Evolutionary conservation across 768 basidiomycete species (phyloP).

Genomic region (Hypholoma sublateritium): DNA sequence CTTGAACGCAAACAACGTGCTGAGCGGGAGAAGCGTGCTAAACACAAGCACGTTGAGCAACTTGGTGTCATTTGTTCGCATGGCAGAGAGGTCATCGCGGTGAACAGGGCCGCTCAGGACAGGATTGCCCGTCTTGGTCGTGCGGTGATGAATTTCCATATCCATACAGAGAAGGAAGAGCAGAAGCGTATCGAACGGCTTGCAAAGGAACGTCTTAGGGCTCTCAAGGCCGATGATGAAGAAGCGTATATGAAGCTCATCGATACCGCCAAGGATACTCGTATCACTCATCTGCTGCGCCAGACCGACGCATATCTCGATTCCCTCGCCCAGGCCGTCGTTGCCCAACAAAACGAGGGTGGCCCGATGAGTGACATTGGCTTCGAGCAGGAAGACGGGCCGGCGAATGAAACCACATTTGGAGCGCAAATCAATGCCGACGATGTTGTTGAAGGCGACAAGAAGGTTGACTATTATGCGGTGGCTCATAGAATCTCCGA

Average conservation of each 20-base stretch:
- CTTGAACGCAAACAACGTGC: slow-evolving; percentile 88
- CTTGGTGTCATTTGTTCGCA: slow-evolving; percentile 84
- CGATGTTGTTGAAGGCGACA: slow-evolving; percentile 51
- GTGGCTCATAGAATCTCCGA: slow-evolving; percentile 93
- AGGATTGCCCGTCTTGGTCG: slow-evolving; percentile 75
- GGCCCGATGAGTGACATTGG: slow-evolving; percentile 39
- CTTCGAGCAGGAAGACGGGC: slow-evolving; percentile 68
- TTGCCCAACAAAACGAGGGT: slow-evolving; percentile 84
- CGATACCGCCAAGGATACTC: slow-evolving; percentile 98
- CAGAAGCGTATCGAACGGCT: slow-evolving; percentile 95
- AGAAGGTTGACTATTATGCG: slow-evolving; percentile 93
- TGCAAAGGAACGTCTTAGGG: slow-evolving; percentile 96
- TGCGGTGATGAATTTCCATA: slow-evolving; percentile 81
- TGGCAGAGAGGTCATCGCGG: slow-evolving; percentile 71
- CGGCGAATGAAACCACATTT: slow-evolving; percentile 85
- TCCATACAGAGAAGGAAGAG: slow-evolving; percentile 94
- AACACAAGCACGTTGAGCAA: slow-evolving; percentile 95
- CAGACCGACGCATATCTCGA: slow-evolving; percentile 97
- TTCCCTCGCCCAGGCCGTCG: slow-evolving; percentile 90
- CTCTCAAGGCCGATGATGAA: slow-evolving; percentile 96
- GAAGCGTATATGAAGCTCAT: slow-evolving; percentile 99
- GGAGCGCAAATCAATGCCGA: slow-evolving; percentile 77
- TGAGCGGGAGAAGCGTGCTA: slow-evolving; percentile 91
- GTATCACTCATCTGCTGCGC: slow-evolving; percentile 92
- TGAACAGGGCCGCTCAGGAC: slow-evolving; percentile 61